A percentile compares a stretch with the other conserved stretches of the same genome.
Conservation (phyloP, 768 basidiomycete species). For the Russula vinacea region DNA sequence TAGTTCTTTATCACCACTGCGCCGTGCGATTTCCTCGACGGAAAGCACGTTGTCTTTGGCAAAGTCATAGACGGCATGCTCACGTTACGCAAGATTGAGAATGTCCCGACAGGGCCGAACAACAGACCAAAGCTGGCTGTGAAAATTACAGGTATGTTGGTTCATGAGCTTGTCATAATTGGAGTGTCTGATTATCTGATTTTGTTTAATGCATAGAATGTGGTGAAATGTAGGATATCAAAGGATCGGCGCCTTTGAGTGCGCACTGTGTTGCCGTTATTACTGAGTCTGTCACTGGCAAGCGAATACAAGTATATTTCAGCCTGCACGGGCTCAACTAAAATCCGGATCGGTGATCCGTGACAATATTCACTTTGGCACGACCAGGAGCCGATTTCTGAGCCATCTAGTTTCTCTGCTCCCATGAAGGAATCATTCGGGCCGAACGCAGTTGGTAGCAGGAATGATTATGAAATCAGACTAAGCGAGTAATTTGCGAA, state of each 20-base stretch:
- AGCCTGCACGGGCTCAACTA: not conserved
- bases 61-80: slow-evolving; percentile 91
- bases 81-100: slow-evolving; percentile 93
- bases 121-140: slow-evolving; percentile 86
- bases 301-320: not conserved
- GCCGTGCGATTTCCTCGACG: slow-evolving; percentile 93
- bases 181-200: not conserved
- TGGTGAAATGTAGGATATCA: slow-evolving; percentile 39
- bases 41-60: slow-evolving; percentile 92
- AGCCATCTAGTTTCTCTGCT: not conserved
- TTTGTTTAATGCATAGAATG: slow-evolving; percentile 35
- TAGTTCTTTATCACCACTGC: slow-evolving; percentile 97
- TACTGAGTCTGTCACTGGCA: not conserved
- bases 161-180: slow-evolving; percentile 11
- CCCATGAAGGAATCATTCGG: not conserved
- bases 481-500: not conserved
- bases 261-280: not conserved
- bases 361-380: not conserved
- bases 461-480: not conserved
- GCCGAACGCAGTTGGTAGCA: too few species aligned
- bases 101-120: slow-evolving; percentile 87
- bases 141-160: slow-evolving; percentile 75
- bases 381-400: not conserved
- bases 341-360: not conserved
- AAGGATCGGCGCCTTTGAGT: not conserved